Evolutionary conservation across 176 grass and related monocot species (phyloP), one percentile per base, ranked within the genome.

Genomic region (Oryza glaberrima): DNA sequence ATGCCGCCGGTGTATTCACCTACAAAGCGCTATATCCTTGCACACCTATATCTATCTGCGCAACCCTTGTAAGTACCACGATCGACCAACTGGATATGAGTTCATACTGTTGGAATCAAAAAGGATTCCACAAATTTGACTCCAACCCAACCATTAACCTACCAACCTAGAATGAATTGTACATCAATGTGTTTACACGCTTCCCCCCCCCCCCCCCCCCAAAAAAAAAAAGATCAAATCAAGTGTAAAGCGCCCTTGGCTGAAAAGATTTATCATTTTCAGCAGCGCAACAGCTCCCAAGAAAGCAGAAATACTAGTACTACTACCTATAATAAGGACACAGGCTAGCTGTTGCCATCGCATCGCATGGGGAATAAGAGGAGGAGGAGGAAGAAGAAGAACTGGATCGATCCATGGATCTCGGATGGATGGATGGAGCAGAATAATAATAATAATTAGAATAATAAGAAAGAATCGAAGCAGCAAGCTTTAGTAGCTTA

Each of bases 391-490:
- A 68, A 22, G 26, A 36, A 22, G 22, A 82, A 14, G 67, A 77
- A 82, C 11, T 22, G 20, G 65, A 78, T 68, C 47, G 70, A 74
- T 2, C 38, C 43, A 74, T 60, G 63, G 64, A 83, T 35, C 28
- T 23, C 8, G 45, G 45, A 46, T 60, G 67, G 46, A 46, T 40
- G 38, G 38, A 40, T 40, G 38, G 45, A 9, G 0, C 2, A 34
- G 2, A 11, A 10, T 0, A 65, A 63, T 2, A 20, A 7, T 36
- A 36, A 36, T 4, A 6, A 36, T 5, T 26, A 26, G 1, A 36
- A 36, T 36, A 35, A 35, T 35, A 35, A 35, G 11, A 78, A 80
- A 68, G 22, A 75, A 17, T 19, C 23, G 15, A 8, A 34, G 47
- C 9, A 17, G 16, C 8, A 58, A 58, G 54, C 17, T 56, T 20